These are phyloP conservation scores for Nitzschia putrida DNA, from an alignment of 108 stramenopile genomes.

Conservation along the genomic window DNA sequence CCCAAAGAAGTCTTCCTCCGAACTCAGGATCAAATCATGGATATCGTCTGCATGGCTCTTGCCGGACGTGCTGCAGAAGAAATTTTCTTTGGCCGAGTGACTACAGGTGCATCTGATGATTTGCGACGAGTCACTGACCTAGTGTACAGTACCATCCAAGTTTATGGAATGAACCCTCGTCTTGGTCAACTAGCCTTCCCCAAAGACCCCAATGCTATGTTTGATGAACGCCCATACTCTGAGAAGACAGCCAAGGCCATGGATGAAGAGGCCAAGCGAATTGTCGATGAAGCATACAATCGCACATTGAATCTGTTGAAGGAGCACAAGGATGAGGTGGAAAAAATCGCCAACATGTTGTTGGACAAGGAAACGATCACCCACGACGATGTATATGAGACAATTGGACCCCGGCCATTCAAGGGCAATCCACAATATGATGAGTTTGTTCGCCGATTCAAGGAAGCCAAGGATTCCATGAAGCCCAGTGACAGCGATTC, in stretches of 20 bases:
- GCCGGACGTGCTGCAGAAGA: conserved; percentile 97
- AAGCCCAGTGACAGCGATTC: too few species aligned
- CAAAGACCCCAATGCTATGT: conserved; percentile 76
- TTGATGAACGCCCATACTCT: conserved; percentile 91
- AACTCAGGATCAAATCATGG: conserved; percentile 66
- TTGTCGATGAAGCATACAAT: conserved; percentile 93
- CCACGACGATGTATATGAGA: conserved; percentile 91
- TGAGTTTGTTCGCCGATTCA: conserved; percentile 78
- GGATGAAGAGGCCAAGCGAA: conserved; percentile 92
- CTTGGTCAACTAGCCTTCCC: conserved; percentile 96
- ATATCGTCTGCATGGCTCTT: conserved; percentile 88
- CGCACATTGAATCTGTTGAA: conserved; percentile 83
- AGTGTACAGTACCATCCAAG: conserved; percentile 90
- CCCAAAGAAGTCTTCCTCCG: conserved; percentile 90
- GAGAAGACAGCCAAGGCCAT: conserved; percentile 95
- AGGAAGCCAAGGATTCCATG: conserved; percentile 19
- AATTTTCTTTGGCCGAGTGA: conserved; percentile 91
- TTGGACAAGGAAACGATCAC: conserved; percentile 97
- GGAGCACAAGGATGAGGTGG: conserved; percentile 84
- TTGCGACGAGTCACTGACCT: conserved; percentile 92
- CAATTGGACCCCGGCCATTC: conserved; percentile 93
- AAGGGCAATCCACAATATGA: conserved; percentile 79
- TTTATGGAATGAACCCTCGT: conserved; percentile 88
- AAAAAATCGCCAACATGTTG: conserved; percentile 81
- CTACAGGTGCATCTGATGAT: conserved; percentile 96